Evolutionary conservation across 2,329 filamentous ascomycete genomes (phyloP).

Genomic region (Stachybotrys chartarum): DNA sequence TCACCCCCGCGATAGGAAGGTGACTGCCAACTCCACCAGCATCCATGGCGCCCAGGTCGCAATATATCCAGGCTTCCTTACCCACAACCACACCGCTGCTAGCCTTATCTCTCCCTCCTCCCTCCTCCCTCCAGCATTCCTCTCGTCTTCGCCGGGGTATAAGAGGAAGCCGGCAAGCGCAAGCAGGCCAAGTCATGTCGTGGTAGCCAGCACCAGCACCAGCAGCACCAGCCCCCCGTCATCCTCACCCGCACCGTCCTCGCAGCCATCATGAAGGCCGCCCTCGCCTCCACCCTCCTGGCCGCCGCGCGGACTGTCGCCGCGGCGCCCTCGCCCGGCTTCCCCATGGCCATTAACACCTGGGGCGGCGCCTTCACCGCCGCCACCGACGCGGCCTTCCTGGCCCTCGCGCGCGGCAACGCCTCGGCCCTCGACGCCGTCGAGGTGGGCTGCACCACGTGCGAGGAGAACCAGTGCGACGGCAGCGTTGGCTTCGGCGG

Average conservation of each 20-base stretch:
- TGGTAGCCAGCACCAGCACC: not conserved
- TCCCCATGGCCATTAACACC: slow-evolving; percentile 47
- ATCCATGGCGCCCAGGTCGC: not conserved
- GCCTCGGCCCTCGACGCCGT: slow-evolving; percentile 42
- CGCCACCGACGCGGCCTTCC: slow-evolving; percentile 44
- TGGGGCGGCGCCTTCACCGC: slow-evolving; percentile 45
- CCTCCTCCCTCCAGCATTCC: too few species aligned
- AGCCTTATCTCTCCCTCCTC: not conserved
- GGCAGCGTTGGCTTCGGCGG: slow-evolving; percentile 48
- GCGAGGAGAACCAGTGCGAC: slow-evolving; percentile 46
- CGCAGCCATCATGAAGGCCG: slow-evolving; percentile 5
- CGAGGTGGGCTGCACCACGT: slow-evolving; percentile 42
- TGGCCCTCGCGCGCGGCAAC: slow-evolving; percentile 20
- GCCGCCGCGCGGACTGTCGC: slow-evolving; percentile 5
- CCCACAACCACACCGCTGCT: not conserved
- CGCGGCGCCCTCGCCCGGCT: slow-evolving; percentile 24
- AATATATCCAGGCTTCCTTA: not conserved
- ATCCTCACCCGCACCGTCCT: not conserved
- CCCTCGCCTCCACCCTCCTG: slow-evolving; percentile 5
- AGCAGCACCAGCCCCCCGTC: not conserved
- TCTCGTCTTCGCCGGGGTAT: not conserved
- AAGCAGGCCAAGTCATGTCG: not conserved
- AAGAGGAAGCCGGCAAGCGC: not conserved
- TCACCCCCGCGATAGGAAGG: not conserved
- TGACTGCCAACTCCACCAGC: not conserved